These are phyloP conservation scores for Fusarium sp. DNA, from an alignment of 2,329 filamentous ascomycete genomes.

Conservation along the genomic window DNA sequence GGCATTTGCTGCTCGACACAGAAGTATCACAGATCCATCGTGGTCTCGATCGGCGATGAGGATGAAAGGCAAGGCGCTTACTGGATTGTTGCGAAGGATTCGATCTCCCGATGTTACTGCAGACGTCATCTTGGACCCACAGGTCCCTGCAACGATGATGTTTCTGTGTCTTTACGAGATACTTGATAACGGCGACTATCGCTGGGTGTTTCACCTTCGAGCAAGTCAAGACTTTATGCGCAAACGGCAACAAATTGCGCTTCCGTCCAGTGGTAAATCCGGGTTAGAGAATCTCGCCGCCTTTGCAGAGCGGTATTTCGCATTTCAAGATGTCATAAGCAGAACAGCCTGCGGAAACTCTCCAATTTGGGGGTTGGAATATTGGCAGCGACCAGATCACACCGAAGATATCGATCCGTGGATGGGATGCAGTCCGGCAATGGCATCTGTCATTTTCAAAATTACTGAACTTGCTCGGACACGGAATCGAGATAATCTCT, in stretches of 20 bases:
- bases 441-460: conserved; percentile 61
- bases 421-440: conserved; percentile 63
- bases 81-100: conserved; percentile 11
- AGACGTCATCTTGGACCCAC: conserved; percentile 38
- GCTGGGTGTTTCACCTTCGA: conserved; percentile 62
- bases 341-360: conserved; percentile 63
- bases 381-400: conserved; percentile 55
- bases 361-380: conserved; percentile 61
- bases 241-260: conserved; percentile 49
- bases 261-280: conserved; percentile 21
- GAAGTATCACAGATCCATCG: conserved; percentile 33
- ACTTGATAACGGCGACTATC: conserved; percentile 42
- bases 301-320: conserved; percentile 62
- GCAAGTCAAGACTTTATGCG: conserved; percentile 62
- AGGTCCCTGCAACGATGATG: conserved; percentile 45
- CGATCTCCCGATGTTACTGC: conserved; percentile 22
- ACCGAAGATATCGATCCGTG: conserved; percentile 54
- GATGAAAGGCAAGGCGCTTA: conserved; percentile 39
- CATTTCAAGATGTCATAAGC: conserved; percentile 65
- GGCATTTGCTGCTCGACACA: conserved; percentile 41
- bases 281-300: conserved; percentile 38
- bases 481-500: conserved; percentile 8
- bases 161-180: conserved; percentile 46
- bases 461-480: conserved; percentile 62
- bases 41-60: conserved; percentile 38